phyloP scores from a whole-genome alignment of 2,329 filamentous ascomycete species.

The Aspergillus jensenii region DNA sequence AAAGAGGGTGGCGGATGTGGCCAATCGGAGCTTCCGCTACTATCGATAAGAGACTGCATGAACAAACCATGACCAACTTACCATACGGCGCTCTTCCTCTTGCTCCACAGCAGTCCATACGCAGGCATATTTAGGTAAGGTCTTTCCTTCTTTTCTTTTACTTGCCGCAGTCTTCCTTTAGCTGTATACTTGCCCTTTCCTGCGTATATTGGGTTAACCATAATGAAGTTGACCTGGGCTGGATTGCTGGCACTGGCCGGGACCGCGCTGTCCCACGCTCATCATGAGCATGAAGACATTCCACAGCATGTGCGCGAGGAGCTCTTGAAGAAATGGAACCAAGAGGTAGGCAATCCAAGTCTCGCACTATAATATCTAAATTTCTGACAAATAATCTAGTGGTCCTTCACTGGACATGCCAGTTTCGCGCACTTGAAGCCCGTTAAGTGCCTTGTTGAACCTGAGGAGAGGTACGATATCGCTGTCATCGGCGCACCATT shows the following conservation, averaged over 20 bases:
- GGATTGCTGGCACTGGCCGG: constrained; percentile 34
- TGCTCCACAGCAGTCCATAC: constrained; percentile 8
- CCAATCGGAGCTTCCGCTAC: constrained; percentile 19
- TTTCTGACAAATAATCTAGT: constrained; percentile 36
- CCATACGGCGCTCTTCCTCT: constrained; percentile 11
- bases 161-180: background rate
- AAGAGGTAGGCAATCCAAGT: constrained; percentile 37
- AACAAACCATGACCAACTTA: background rate
- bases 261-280: constrained; percentile 35
- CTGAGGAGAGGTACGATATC: constrained; percentile 66
- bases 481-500: constrained; percentile 72
- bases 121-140: background rate
- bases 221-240: constrained; percentile 32
- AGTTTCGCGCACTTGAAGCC: constrained; percentile 72
- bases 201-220: background rate
- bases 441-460: constrained; percentile 67
- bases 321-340: constrained; percentile 48
- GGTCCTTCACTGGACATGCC: constrained; percentile 71
- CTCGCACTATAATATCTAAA: background rate
- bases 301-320: constrained; percentile 42
- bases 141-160: background rate
- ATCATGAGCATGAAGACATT: constrained; percentile 42
- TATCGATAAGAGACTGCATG: constrained; percentile 21
- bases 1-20: background rate
- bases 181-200: background rate